Evolutionary conservation across 73 alveolate genomes (phyloP).

Genomic region (Blepharisma stoltei): DNA sequence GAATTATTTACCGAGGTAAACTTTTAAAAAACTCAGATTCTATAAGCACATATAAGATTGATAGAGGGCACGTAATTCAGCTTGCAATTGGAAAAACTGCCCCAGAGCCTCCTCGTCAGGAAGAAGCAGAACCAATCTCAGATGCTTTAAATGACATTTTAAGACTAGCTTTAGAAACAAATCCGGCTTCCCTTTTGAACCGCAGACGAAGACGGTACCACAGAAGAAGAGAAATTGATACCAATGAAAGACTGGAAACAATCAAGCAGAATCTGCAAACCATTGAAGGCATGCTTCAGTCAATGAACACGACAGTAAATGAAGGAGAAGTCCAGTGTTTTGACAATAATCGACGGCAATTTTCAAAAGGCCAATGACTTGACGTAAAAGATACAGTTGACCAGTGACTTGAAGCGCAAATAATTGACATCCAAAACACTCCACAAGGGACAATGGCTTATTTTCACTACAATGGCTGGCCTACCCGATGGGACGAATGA

Average conservation of each 20-base stretch:
- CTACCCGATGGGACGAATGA: constrained; percentile 95
- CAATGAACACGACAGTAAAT: constrained; percentile 26
- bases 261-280: constrained; percentile 46
- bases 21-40: constrained; percentile 68
- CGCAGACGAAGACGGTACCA: constrained; percentile 56
- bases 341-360: constrained; percentile 61
- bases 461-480: constrained; percentile 95
- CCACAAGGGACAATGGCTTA: constrained; percentile 47
- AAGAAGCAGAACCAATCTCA: constrained; percentile 37
- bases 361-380: constrained; percentile 82
- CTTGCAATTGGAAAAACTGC: constrained; percentile 42
- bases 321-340: constrained; percentile 52
- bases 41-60: constrained; percentile 61
- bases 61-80: constrained; percentile 67
- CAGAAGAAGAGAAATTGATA: constrained; percentile 43
- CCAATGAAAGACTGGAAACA: constrained; percentile 48
- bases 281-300: constrained; percentile 31
- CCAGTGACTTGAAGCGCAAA: constrained; percentile 93
- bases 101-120: constrained; percentile 49
- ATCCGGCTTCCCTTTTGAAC: constrained; percentile 33
- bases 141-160: constrained; percentile 14
- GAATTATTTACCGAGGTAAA: constrained; percentile 82
- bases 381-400: constrained; percentile 93
- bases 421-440: constrained; percentile 64
- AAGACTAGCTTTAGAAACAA: constrained; percentile 29